These are phyloP conservation scores for Ceratocystis cubensis DNA, from an alignment of 2,329 filamentous ascomycete species.

Conservation along the genomic window DNA sequence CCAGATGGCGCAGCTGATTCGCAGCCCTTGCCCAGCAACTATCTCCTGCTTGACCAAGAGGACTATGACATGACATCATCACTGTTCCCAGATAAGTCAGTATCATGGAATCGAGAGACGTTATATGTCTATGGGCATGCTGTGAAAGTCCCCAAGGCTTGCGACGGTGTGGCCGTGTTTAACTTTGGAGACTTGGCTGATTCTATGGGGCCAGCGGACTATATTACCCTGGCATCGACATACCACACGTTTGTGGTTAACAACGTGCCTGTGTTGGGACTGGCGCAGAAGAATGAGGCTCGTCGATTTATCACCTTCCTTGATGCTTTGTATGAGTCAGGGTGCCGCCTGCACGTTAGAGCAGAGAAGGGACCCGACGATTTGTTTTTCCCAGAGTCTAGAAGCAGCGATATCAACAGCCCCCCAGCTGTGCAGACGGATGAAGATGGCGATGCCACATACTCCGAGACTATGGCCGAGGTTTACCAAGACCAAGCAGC, in stretches of 20 bases:
- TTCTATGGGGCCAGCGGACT: slow-evolving; percentile 65
- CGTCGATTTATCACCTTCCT: slow-evolving; percentile 67
- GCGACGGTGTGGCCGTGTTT: slow-evolving; percentile 49
- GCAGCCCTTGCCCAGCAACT: slow-evolving; percentile 10
- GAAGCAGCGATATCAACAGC: slow-evolving; percentile 18
- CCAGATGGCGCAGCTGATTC: not conserved
- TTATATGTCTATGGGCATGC: slow-evolving; percentile 51
- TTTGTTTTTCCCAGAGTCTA: slow-evolving; percentile 60
- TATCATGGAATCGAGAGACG: slow-evolving; percentile 33
- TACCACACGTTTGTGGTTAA: slow-evolving; percentile 69
- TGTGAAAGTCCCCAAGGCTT: slow-evolving; percentile 45
- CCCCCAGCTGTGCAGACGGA: not conserved
- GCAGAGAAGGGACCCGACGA: slow-evolving; percentile 57
- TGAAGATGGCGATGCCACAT: slow-evolving; percentile 31
- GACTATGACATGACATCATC: not conserved
- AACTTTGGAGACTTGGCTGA: slow-evolving; percentile 56
- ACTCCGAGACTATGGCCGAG: slow-evolving; percentile 41
- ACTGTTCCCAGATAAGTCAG: not conserved
- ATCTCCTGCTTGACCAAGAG: slow-evolving; percentile 10
- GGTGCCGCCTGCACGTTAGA: slow-evolving; percentile 59
- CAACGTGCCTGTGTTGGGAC: slow-evolving; percentile 52
- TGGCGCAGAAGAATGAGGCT: slow-evolving; percentile 66
- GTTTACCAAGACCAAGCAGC: slow-evolving; percentile 66
- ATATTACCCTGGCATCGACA: slow-evolving; percentile 66
- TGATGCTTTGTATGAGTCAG: slow-evolving; percentile 70